Evolutionary conservation across 2,329 filamentous ascomycete genomes (phyloP), one percentile per base, ranked within the genome.

Genomic region (Trichothecium roseum): DNA sequence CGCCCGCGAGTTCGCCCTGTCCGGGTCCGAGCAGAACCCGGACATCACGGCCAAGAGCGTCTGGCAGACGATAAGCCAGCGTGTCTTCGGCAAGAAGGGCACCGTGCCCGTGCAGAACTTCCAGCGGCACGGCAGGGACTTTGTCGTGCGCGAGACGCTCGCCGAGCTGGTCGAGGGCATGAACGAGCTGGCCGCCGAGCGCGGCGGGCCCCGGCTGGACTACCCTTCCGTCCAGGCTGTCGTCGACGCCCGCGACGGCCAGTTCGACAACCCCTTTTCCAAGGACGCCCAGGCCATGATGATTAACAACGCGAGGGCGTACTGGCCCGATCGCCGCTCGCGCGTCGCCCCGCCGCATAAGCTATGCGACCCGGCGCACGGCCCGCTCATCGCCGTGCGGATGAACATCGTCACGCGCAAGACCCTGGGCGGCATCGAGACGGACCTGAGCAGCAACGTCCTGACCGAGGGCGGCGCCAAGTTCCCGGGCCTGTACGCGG

Each of bases 261-360:
- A 78, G 51, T 60, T 77, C 37, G 58, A 62, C 37, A 77, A 78
- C 45, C 40, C 54, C 2, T 78, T 65, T 52, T 67, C 66, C 46
- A 78, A 78, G 45, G 74, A 78, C 40, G 67, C 69, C 2, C 74
- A 78, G 52, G 63, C 68, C 22, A 78, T 78, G 74, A 62, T 78
- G 31, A 69, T 78, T 40, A 57, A 65, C 42, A 78, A 75, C 45
- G 68, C 65, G 1, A 60, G 72, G 20, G 55, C 56, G 18, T 78
- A 74, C 57, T 72, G 66, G 64, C 59, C 69, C 2, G 74, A 78
- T 44, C 57, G 53, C 36, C 50, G 60, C 5, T 64, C 59, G 37
- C 66, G 74, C 7, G 58, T 78, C 5, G 68, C 71, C 4, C 52
- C 60, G 15, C 72, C 69, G 8, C 74, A 78, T 44, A 58, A 58